These are phyloP conservation scores for Hyphopichia fennica DNA, from an alignment of 1,139 yeast species.

Conservation along the genomic window DNA sequence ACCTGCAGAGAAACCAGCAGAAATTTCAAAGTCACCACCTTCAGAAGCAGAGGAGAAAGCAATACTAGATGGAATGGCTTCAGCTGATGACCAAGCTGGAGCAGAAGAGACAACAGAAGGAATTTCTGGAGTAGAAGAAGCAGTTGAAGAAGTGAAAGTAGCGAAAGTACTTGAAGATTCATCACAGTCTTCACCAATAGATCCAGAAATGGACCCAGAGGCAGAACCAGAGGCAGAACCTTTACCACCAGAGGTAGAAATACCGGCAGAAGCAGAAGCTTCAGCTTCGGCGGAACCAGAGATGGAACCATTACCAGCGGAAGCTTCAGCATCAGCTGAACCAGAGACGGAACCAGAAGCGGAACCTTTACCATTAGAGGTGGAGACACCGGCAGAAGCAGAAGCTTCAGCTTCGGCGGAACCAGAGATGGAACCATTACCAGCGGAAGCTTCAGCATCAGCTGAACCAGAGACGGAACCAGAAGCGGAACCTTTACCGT, in stretches of 20 bases:
- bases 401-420: neutral
- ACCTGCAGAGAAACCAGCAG: too few species aligned
- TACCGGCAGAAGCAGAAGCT: neutral
- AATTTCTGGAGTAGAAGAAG: neutral
- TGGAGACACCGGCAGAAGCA: neutral
- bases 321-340: neutral
- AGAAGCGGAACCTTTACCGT: neutral
- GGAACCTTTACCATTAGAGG: neutral
- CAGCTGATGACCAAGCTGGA: neutral
- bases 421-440: too few species aligned
- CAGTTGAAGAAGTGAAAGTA: neutral
- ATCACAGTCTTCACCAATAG: slow-evolving; percentile 2
- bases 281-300: neutral
- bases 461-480: neutral
- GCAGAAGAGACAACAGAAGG: slow-evolving; percentile 23
- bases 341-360: too few species aligned
- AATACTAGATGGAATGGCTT: slow-evolving; percentile 5
- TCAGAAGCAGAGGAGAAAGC: neutral
- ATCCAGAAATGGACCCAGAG: slow-evolving; percentile 3
- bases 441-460: neutral
- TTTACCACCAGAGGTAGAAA: neutral
- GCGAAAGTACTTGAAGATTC: neutral
- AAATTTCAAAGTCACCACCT: neutral
- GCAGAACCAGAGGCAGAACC: slow-evolving; percentile 11
- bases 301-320: neutral